Base-by-base conservation (phyloP, 352 stramenopile species). In the Phytophthora vignae region DNA sequence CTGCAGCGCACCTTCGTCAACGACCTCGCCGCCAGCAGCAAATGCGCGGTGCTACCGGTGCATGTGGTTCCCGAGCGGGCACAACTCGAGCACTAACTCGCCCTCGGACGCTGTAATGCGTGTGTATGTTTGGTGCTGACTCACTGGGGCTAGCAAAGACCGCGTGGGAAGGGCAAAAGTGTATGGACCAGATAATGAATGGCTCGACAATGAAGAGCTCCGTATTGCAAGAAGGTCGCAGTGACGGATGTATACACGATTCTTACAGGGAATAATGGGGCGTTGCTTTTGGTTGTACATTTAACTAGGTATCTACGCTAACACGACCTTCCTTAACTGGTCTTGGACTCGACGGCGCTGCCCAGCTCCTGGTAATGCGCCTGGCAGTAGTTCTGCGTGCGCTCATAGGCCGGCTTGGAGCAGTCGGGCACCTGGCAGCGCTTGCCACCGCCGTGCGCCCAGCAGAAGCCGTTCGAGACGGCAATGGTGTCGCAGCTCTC, bases 361-460 rank as follows among this genome's bases (percentile, higher is more conserved):
- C 54, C 55, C 9, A 75, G 61, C 54, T 76, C 53, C 11, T 84
- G 67, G 75, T 80, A 79, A 71, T 90, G 83, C 49, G 72, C 73
- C 62, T 75, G 70, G 50, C 84, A 92, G 19, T 84, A 78, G 54
- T 92, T 90, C 60, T 77, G 77, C 49, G 86, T 90, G 59, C 83
- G 81, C 46, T 90, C 79, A 48, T 90, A 92, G 48, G 82, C 84
- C 11, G 84, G 82, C 36, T 84, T 84, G 17, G 75, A 78, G 61
- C 82, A 90, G 17, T 77, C 71, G 17, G 72, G 55, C 29, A 85
- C 67, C 22, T 79, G 82, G 42, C 82, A 90, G 22, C 78, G 76
- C 27, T 83, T 82, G 52, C 77, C 68, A 42, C 67, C 79, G 14
- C 75, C 73, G 29, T 87, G 79, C 1, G 77, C 79, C 79, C 79